Evolutionary conservation across 495 filamentous ascomycete genomes (phyloP).

Genomic region (Penicillium egyptiacum): DNA sequence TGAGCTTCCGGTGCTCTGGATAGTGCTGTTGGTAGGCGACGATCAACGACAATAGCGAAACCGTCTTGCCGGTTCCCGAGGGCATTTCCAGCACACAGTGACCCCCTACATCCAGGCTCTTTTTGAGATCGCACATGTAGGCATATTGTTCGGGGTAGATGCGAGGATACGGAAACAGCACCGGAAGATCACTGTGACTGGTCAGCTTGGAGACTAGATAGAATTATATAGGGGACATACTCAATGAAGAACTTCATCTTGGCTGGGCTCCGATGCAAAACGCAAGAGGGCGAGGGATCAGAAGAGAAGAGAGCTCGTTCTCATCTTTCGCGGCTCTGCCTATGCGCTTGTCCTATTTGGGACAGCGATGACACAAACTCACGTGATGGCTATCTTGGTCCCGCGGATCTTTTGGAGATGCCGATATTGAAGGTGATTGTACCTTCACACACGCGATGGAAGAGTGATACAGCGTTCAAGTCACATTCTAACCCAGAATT

Average conservation of each 20-base stretch:
- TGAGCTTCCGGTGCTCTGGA: conserved; percentile 87
- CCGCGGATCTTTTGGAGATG: conserved; percentile 3
- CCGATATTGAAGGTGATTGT: conserved; percentile 34
- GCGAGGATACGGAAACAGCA: conserved; percentile 95
- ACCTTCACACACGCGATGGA: conserved; percentile 14
- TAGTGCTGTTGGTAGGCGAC: conserved; percentile 93
- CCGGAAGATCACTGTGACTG: conserved; percentile 71
- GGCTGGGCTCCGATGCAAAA: conserved; percentile 33
- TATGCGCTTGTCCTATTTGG: conserved; percentile 36
- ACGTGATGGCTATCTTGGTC: conserved; percentile 35
- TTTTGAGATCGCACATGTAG: conserved; percentile 99
- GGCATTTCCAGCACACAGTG: conserved; percentile 99
- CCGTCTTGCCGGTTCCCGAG: conserved; percentile 98
- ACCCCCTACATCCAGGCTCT: conserved; percentile 88
- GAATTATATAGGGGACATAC: conserved; percentile 36
- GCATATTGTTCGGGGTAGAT: conserved; percentile 99
- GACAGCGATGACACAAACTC: conserved; percentile 41
- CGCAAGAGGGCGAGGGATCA: conserved; percentile 17
- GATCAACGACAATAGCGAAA: conserved; percentile 92
- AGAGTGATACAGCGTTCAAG: conserved; percentile 6
- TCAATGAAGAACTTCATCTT: conserved; percentile 98
- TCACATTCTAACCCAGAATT: not conserved
- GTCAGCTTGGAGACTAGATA: conserved; percentile 6
- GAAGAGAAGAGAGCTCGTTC: conserved; percentile 11
- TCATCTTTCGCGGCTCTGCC: conserved; percentile 8